Conservation (phyloP, 2,329 filamentous ascomycete species). For the Neonectria faginata region DNA sequence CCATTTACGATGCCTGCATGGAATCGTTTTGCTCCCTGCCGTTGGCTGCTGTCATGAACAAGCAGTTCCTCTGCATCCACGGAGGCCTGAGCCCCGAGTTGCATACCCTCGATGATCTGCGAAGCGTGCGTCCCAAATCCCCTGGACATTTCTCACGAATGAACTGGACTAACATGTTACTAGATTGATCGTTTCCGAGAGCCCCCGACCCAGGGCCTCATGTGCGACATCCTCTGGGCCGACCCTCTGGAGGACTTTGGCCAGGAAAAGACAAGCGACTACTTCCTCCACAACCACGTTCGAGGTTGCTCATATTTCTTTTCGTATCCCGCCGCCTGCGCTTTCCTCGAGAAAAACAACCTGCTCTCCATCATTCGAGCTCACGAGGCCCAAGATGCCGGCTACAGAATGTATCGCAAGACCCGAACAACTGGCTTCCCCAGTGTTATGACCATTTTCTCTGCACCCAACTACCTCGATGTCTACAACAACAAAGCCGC, state of each 20-base stretch:
- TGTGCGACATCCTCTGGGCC: slow-evolving; percentile 99
- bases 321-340: slow-evolving; percentile 95
- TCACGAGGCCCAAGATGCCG: slow-evolving; percentile 98
- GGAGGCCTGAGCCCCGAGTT: slow-evolving; percentile 95
- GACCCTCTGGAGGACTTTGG: slow-evolving; percentile 98
- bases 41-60: slow-evolving; percentile 98
- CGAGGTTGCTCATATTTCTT: slow-evolving; percentile 99
- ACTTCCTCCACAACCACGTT: slow-evolving; percentile 98
- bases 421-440: slow-evolving; percentile 98
- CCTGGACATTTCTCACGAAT: neutral
- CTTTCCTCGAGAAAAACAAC: slow-evolving; percentile 99
- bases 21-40: slow-evolving; percentile 96
- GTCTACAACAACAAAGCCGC: slow-evolving; percentile 99
- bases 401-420: slow-evolving; percentile 99
- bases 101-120: slow-evolving; percentile 94
- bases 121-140: slow-evolving; percentile 71
- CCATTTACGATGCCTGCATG: slow-evolving; percentile 97
- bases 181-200: slow-evolving; percentile 98
- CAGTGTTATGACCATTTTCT: slow-evolving; percentile 99
- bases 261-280: slow-evolving; percentile 97
- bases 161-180: slow-evolving; percentile 30
- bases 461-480: slow-evolving; percentile 97
- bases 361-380: slow-evolving; percentile 96
- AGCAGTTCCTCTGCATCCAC: slow-evolving; percentile 99
- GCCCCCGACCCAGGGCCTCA: slow-evolving; percentile 94